Base-by-base conservation (phyloP, 495 filamentous ascomycete species). In the Aspergillus haitiensis region DNA sequence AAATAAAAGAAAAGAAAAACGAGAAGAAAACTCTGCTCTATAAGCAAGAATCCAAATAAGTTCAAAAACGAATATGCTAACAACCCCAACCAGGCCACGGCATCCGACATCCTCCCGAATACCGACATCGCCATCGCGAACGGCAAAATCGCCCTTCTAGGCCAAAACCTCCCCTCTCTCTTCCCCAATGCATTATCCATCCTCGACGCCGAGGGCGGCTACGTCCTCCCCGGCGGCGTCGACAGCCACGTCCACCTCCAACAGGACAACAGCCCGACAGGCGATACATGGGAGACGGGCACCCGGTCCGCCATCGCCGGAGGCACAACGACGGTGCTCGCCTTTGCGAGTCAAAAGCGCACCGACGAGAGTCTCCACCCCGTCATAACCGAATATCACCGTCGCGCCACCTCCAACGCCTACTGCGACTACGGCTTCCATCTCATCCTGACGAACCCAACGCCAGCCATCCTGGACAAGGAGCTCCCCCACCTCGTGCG, bases 351-450 rank as follows among this genome's bases (percentile, higher is more conserved):
- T 5, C 84, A 86, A 68, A 69, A 74, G 46, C 81, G 81, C 39
- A 67, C 62, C 21, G 75, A 82, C 32, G 66, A 77, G n/a, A 78
- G 75, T 2, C 70, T 86, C 8, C 69, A 82, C 11, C 67, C 68
- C 5, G 78, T 79, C 0, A 67, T 87, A 1, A 67, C 70, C 18
- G 75, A 71, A 6, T 80, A 80, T n/a, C 79, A 84, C 52, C 63
- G 55, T 6, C 73, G 75, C 32, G 78, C 83, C 2, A 52, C 55
- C 8, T 72, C 70, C 33, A 75, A 78, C 40, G 79, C 78, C 60
- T 84, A 84, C 67, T 78, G 76, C 52, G 85, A 86, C 63, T 88
- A 86, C 56, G 75, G 74, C n/a, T 85, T 85, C 67, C 84, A 88
- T 63, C 66, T 86, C 2, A 75, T 88, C 51, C 68, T 86, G 21